Percentiles rank a stretch among this genome's conserved stretches.
These are phyloP conservation scores for Leishmania gerbilli DNA, from an alignment of 208 protist genomes.

Conservation along the genomic window DNA sequence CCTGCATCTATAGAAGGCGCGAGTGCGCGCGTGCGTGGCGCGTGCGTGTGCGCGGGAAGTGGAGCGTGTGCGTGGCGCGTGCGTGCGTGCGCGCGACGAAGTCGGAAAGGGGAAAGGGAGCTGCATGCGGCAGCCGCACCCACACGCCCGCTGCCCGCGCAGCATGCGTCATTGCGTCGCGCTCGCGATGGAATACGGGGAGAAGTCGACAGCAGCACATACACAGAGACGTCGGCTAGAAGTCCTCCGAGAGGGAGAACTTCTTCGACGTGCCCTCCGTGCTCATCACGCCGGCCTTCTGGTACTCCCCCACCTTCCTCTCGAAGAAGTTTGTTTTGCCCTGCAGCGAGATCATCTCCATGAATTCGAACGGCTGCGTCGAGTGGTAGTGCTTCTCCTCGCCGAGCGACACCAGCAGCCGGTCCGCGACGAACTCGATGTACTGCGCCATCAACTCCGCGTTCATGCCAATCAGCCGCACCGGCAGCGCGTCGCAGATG, in stretches of 20 bases:
- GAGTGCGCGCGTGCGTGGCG: not conserved
- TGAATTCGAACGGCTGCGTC: conserved; percentile 99
- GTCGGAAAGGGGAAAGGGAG: not conserved
- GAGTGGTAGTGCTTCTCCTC: conserved; percentile 95
- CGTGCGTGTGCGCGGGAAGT: not conserved
- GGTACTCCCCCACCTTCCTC: conserved; percentile 98
- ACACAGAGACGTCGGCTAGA: conserved; percentile 46
- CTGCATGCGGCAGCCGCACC: not conserved
- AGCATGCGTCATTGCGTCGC: not conserved
- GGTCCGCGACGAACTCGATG: conserved; percentile 99
- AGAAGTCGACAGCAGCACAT: not conserved
- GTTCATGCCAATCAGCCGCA: conserved; percentile 99
- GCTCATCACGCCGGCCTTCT: conserved; percentile 97
- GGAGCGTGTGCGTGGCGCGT: not conserved
- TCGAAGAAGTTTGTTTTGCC: conserved; percentile 99
- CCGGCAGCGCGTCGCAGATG: conserved; percentile 97
- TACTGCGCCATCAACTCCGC: conserved; percentile 97
- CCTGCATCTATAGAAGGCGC: not conserved
- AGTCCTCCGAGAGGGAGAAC: conserved; percentile 93
- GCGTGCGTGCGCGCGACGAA: not conserved
- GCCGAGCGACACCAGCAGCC: conserved; percentile 96
- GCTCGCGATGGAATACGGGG: not conserved
- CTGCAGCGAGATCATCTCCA: conserved; percentile 99
- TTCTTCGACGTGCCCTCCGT: conserved; percentile 67
- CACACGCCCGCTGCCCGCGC: not conserved